These are phyloP conservation scores for Persicaria tinctoria DNA, from an alignment of 148 eudicot genomes.

Conservation along the genomic window DNA sequence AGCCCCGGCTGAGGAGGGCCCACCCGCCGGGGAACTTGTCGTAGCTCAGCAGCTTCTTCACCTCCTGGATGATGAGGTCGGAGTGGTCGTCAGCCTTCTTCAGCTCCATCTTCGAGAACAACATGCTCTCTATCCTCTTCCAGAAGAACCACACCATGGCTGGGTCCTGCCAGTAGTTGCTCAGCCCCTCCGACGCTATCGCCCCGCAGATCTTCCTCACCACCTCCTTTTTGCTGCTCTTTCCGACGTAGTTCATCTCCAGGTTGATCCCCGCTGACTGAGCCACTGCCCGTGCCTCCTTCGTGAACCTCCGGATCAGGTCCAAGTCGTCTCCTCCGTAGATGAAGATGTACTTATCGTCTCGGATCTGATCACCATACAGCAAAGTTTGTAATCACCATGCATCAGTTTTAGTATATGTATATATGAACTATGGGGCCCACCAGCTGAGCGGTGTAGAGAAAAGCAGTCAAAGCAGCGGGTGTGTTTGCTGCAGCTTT, in stretches of 20 bases:
- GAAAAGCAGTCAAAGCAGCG: too few species aligned
- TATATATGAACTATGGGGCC: background rate
- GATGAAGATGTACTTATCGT: slow-evolving; percentile 35
- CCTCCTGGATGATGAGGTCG: slow-evolving; percentile 33
- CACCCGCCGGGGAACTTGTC: slow-evolving; percentile 41
- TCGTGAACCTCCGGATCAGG: slow-evolving; percentile 37
- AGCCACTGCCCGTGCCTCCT: slow-evolving; percentile 21
- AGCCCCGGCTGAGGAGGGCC: slow-evolving; percentile 44
- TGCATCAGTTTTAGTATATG: background rate
- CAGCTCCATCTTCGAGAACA: slow-evolving; percentile 32
- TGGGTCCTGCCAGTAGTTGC: slow-evolving; percentile 20
- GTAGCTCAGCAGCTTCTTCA: slow-evolving; percentile 42
- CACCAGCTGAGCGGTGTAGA: too few species aligned
- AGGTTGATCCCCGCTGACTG: slow-evolving; percentile 18
- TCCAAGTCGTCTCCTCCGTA: slow-evolving; percentile 45
- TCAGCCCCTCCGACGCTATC: slow-evolving; percentile 28
- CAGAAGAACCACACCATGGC: slow-evolving; percentile 32
- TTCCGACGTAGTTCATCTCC: slow-evolving; percentile 44
- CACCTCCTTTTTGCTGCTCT: slow-evolving; percentile 25
- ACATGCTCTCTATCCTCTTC: slow-evolving; percentile 41
- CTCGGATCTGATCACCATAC: slow-evolving; percentile 25
- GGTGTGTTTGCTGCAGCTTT: too few species aligned
- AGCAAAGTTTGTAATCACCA: background rate
- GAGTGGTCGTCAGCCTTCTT: slow-evolving; percentile 18
- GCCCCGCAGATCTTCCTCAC: slow-evolving; percentile 22